Evolutionary conservation across 176 grass and related monocot species (phyloP), one percentile per base, ranked within the genome.

Genomic region (Carex cristatella): DNA sequence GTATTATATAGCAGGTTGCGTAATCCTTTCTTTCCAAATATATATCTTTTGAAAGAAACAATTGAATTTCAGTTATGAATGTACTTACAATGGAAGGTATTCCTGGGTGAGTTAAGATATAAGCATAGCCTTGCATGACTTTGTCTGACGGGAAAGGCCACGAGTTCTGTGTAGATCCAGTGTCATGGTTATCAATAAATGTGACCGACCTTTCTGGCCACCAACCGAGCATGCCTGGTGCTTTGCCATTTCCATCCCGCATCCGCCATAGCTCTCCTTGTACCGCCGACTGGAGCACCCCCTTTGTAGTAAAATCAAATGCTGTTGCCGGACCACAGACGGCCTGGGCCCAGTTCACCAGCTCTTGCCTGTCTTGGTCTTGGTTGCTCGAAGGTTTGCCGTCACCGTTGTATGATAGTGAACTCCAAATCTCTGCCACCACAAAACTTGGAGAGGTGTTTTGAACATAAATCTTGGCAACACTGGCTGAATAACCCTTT

Each of bases 261-360:
- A 97, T 83, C 71, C 90, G 53, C 92, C 92, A 94, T 37, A 94
- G 81, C 90, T 92, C 92, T 8, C 92, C 90, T 53, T 92, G 87
- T 65, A 97, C 92, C 0, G 94, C 94, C 1, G 85, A 85, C 83
- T 94, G 87, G 28, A 94, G 89, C 16, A 90, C 72, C 19, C 92
- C 94, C 87, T 97, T 97, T 83, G 94, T 97, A 6, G 94, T 94
- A 91, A 94, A 97, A 83, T 97, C 94, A 56, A 97, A 97, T 33
- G 92, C 80, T 5, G 59, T 80, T 1, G 92, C 94, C 0, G 88
- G 92, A 2, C 84, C 87, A 1, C 87, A 90, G 0, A 97, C 94
- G 7, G 65, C 10, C 12, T 88, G 56, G 4, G 86, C 94, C 94
- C 92, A 97, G 77, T 94, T 83, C 23, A 92, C 90, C 5, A 94